phyloP scores from a whole-genome alignment of 2,329 filamentous ascomycete genomes.

The Thielaviopsis ethacetica region DNA sequence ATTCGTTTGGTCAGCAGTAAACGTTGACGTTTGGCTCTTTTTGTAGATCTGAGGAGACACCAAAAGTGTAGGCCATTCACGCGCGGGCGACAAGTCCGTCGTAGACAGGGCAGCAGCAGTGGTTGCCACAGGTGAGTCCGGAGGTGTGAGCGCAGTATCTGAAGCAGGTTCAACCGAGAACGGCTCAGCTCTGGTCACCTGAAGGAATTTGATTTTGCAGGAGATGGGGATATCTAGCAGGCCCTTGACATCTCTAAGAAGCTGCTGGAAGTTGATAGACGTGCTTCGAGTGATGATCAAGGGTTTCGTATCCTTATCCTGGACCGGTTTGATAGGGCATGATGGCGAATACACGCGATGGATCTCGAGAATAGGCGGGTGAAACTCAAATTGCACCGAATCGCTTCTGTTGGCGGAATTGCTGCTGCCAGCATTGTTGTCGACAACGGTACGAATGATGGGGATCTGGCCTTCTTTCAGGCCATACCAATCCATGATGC shows the following conservation, averaged over 20 bases:
- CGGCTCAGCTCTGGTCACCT: constrained; percentile 31
- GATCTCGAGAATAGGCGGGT: constrained; percentile 72
- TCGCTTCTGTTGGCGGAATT: constrained; percentile 32
- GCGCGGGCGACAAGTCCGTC: background rate
- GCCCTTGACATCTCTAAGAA: constrained; percentile 58
- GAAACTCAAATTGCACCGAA: constrained; percentile 59
- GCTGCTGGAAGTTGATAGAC: constrained; percentile 52
- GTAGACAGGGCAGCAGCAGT: constrained; percentile 24
- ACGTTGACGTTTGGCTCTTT: constrained; percentile 8
- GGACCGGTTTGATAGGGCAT: constrained; percentile 38
- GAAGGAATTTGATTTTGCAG: constrained; percentile 66
- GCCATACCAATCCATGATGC: constrained; percentile 72
- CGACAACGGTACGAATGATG: constrained; percentile 62
- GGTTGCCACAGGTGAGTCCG: constrained; percentile 24
- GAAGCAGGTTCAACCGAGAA: constrained; percentile 13
- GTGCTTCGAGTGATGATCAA: constrained; percentile 57
- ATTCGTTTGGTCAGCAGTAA: constrained; percentile 45
- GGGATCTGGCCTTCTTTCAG: constrained; percentile 50
- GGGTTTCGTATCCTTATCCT: constrained; percentile 42
- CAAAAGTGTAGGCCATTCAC: constrained; percentile 7
- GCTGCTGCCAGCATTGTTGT: constrained; percentile 47
- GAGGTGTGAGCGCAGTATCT: constrained; percentile 22
- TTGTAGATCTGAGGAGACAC: constrained; percentile 6
- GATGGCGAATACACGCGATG: constrained; percentile 56
- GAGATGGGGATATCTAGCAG: constrained; percentile 48